Evolutionary conservation across 1,284 basidiomycete genomes (phyloP).

Genomic region (Tylopilus sp.): DNA sequence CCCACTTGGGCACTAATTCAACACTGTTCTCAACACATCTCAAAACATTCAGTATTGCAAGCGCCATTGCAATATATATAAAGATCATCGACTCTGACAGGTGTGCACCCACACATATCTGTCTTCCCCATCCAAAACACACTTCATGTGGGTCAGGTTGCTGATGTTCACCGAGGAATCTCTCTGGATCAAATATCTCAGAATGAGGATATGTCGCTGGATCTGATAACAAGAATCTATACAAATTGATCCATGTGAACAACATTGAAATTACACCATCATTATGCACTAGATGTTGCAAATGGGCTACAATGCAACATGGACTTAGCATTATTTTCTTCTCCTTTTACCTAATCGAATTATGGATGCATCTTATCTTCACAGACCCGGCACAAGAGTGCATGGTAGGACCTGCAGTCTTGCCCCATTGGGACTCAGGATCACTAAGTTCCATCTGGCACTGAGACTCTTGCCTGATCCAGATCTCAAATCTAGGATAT

Average conservation of each 20-base stretch:
- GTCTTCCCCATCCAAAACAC: conserved; percentile 4
- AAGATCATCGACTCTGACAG: conserved; percentile 17
- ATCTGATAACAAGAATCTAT: neutral
- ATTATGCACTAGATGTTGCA: neutral
- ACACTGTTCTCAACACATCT: conserved; percentile 9
- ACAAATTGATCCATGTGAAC: neutral
- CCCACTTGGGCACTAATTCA: conserved; percentile 8
- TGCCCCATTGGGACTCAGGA: no score
- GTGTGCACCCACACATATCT: conserved; percentile 11
- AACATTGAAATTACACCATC: no score
- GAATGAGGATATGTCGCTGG: neutral
- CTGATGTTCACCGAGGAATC: neutral
- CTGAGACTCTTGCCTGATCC: no score
- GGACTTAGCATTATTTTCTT: no score
- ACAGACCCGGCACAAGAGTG: no score
- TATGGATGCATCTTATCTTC: no score
- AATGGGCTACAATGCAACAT: no score
- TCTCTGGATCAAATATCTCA: neutral
- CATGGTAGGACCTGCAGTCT: no score
- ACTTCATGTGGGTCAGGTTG: conserved; percentile 8
- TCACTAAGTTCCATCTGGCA: no score
- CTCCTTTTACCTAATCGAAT: no score
- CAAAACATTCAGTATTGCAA: conserved; percentile 17
- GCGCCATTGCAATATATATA: conserved; percentile 14
- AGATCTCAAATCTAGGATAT: no score